These are phyloP conservation scores for Durio zibethinus DNA, from an alignment of 345 rosid species.

Conservation along the genomic window DNA sequence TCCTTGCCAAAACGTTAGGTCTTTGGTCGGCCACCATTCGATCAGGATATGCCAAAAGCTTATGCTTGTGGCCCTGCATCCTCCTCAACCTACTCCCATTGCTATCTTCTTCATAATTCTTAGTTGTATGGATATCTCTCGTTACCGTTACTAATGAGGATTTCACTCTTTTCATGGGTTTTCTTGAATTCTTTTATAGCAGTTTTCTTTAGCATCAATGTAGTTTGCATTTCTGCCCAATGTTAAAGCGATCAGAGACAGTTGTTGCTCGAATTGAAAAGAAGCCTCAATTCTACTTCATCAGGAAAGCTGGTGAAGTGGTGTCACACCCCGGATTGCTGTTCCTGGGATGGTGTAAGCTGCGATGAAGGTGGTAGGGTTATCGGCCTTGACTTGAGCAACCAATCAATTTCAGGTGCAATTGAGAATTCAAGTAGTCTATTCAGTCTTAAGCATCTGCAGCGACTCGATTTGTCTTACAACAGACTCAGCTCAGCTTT, in stretches of 20 bases:
- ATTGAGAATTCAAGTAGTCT: conserved; percentile 31
- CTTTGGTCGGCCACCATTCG: not conserved
- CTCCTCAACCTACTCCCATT: not conserved
- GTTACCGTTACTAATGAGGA: conserved; percentile 16
- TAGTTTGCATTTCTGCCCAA: conserved; percentile 19
- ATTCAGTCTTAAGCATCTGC: conserved; percentile 37
- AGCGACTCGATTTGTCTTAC: conserved; percentile 36
- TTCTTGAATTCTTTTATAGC: not conserved
- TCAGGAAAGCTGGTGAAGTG: conserved; percentile 30
- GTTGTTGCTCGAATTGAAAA: conserved; percentile 34
- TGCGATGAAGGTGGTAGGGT: conserved; percentile 40
- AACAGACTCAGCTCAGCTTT: conserved; percentile 30
- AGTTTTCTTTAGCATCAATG: not conserved
- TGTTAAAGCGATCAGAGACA: conserved; percentile 38
- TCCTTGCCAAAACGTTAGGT: not conserved
- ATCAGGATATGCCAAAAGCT: not conserved
- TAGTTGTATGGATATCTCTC: not conserved
- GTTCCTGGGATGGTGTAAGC: conserved; percentile 41
- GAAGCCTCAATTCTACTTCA: not conserved
- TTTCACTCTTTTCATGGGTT: conserved; percentile 16
- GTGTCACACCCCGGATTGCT: conserved; percentile 29
- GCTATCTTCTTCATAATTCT: not conserved
- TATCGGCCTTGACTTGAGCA: conserved; percentile 38
- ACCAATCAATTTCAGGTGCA: conserved; percentile 28
- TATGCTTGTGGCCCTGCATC: not conserved